Evolutionary conservation across 1,139 yeast genomes (phyloP).

Genomic region (Spathaspora sp.): DNA sequence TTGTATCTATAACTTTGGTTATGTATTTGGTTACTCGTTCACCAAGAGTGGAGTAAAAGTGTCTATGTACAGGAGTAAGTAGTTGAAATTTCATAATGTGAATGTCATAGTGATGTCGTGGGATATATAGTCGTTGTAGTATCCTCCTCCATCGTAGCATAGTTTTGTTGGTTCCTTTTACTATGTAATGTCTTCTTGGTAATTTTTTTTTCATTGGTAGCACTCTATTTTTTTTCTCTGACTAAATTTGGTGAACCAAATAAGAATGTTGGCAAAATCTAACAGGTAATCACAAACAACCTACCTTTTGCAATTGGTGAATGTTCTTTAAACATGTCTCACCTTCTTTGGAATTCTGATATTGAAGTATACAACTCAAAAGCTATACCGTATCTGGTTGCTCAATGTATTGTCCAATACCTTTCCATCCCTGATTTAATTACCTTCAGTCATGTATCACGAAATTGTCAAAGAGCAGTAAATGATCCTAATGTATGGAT

Average conservation of each 20-base stretch:
- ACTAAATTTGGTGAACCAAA: too few species aligned
- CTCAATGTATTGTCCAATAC: conserved; percentile 34
- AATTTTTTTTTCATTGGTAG: too few species aligned
- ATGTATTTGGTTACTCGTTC: conserved; percentile 10
- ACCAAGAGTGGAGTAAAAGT: conserved; percentile 2
- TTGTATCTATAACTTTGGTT: conserved; percentile 3
- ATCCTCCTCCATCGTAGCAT: conserved; percentile 1
- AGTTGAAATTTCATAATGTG: background rate
- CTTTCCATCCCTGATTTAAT: conserved; percentile 38
- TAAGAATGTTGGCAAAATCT: background rate
- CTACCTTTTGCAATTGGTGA: background rate
- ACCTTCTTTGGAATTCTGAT: conserved; percentile 49
- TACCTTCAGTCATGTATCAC: conserved; percentile 36
- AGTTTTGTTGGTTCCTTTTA: background rate
- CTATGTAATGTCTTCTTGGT: too few species aligned
- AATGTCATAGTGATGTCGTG: background rate
- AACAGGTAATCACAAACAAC: background rate
- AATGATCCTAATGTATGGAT: conserved; percentile 52
- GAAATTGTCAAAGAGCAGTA: conserved; percentile 37
- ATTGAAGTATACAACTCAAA: conserved; percentile 46
- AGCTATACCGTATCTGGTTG: conserved; percentile 43
- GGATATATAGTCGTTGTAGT: background rate
- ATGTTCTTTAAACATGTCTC: conserved; percentile 30
- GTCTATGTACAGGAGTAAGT: background rate
- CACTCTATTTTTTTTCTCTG: background rate